Conservation (phyloP, 2,329 filamentous ascomycete species). For the Phialophora expanda region DNA sequence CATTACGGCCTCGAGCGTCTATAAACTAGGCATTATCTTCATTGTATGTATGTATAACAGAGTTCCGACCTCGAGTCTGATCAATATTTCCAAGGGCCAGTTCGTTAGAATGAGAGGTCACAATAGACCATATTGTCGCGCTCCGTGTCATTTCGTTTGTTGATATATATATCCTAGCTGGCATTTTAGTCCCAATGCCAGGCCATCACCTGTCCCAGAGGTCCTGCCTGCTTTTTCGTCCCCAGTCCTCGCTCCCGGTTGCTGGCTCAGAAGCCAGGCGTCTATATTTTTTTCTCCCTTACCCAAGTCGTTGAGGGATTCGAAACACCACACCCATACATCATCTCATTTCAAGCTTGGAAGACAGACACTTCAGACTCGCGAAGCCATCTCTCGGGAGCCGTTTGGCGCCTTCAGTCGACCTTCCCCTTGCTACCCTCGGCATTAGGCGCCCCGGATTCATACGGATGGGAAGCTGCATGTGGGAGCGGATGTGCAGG, state of each 20-base stretch:
- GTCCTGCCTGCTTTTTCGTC: no score
- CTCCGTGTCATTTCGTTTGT: background rate
- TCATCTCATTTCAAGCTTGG: background rate
- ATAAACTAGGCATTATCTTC: background rate
- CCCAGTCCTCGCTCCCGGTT: no score
- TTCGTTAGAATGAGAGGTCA: background rate
- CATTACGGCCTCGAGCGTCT: background rate
- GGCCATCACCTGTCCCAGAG: background rate
- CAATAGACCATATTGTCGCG: background rate
- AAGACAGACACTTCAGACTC: no score
- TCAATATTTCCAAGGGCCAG: background rate
- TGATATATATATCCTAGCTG: background rate
- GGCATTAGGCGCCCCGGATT: background rate
- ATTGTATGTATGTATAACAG: background rate
- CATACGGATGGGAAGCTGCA: background rate
- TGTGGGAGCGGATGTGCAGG: no score
- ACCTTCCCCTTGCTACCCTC: constrained; percentile 19
- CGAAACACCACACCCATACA: no score
- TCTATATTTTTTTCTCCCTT: no score
- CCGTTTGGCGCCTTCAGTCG: constrained; percentile 3
- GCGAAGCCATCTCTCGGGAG: background rate
- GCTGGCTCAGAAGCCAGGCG: no score
- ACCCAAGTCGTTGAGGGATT: no score
- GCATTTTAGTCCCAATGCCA: background rate
- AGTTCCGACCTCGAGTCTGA: background rate